Evolutionary conservation across 2,329 filamentous ascomycete genomes (phyloP).

Genomic region (Aspergillus puulaauensis): DNA sequence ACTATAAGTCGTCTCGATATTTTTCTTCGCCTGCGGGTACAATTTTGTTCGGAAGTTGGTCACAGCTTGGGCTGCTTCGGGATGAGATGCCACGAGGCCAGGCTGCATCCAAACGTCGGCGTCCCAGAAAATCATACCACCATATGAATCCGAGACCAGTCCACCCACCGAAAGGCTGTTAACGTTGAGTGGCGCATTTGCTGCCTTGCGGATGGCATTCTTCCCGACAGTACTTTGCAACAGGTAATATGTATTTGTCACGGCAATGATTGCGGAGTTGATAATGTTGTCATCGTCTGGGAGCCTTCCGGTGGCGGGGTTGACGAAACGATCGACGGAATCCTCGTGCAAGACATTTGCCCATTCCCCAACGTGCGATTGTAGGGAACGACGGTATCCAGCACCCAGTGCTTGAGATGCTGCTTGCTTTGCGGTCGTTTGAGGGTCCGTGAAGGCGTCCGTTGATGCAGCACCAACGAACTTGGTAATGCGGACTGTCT

Average conservation of each 20-base stretch:
- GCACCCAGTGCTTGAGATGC: slow-evolving; percentile 49
- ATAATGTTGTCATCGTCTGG: slow-evolving; percentile 58
- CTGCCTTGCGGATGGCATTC: slow-evolving; percentile 53
- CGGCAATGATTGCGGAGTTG: slow-evolving; percentile 51
- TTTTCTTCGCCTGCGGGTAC: slow-evolving; percentile 59
- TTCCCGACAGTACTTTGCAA: slow-evolving; percentile 52
- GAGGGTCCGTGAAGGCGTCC: slow-evolving; percentile 64
- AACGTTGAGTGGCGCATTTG: slow-evolving; percentile 54
- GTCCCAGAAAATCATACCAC: slow-evolving; percentile 66
- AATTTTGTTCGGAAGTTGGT: slow-evolving; percentile 63
- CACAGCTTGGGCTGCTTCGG: slow-evolving; percentile 61
- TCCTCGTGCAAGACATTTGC: slow-evolving; percentile 58
- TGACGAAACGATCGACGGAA: slow-evolving; percentile 63
- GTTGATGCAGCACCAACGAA: slow-evolving; percentile 68
- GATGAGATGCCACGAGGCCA: slow-evolving; percentile 63
- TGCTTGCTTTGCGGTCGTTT: slow-evolving; percentile 55
- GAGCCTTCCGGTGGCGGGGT: slow-evolving; percentile 57
- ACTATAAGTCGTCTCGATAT: slow-evolving; percentile 55
- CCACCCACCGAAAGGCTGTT: slow-evolving; percentile 69
- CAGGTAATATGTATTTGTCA: slow-evolving; percentile 49
- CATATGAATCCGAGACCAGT: slow-evolving; percentile 66
- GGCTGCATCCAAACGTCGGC: slow-evolving; percentile 69
- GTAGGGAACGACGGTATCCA: slow-evolving; percentile 58
- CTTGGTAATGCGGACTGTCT: slow-evolving; percentile 61
- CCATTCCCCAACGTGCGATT: slow-evolving; percentile 64